Percentiles rank a stretch among this genome's conserved stretches.
These are phyloP conservation scores for Daedaleopsis sinensis DNA, from an alignment of 768 basidiomycete species.

Conservation along the genomic window DNA sequence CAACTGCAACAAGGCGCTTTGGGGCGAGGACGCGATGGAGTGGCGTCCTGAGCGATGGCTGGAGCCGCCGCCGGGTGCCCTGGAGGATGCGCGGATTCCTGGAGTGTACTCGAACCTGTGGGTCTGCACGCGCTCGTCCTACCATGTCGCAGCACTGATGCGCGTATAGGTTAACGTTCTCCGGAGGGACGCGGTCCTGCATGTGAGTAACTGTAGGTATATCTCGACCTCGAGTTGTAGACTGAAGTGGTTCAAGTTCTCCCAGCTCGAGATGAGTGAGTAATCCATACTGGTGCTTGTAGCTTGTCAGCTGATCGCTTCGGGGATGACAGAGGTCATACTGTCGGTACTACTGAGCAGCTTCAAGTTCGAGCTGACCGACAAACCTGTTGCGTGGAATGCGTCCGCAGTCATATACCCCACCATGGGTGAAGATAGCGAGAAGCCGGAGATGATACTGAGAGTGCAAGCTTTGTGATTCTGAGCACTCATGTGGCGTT, in stretches of 20 bases:
- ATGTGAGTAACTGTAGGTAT: constrained; percentile 15
- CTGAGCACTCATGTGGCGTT: neutral
- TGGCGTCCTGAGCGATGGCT: constrained; percentile 47
- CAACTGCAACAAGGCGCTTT: constrained; percentile 53
- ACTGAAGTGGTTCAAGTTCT: constrained; percentile 26
- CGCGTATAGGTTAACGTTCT: constrained; percentile 27
- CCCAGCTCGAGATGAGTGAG: constrained; percentile 26
- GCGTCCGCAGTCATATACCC: constrained; percentile 30
- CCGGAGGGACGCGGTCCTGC: constrained; percentile 25
- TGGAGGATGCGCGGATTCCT: constrained; percentile 12
- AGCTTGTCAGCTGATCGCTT: neutral
- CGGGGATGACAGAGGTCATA: constrained; percentile 27
- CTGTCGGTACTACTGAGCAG: constrained; percentile 28
- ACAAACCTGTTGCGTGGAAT: constrained; percentile 32
- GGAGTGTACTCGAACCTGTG: constrained; percentile 18
- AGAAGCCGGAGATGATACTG: constrained; percentile 27
- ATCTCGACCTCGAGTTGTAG: no score
- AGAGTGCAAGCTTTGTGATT: constrained; percentile 13
- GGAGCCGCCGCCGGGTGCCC: constrained; percentile 1
- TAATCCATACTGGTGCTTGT: neutral
- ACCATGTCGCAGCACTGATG: neutral
- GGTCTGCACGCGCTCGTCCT: neutral
- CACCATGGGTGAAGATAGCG: constrained; percentile 18
- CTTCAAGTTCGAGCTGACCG: constrained; percentile 30
- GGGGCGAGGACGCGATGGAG: constrained; percentile 33